Percentiles rank a stretch among this genome's conserved stretches.
These are phyloP conservation scores for Climacium dendroides DNA, from an alignment of 225 moss, liverwort and hornwort genomes.

Conservation along the genomic window DNA sequence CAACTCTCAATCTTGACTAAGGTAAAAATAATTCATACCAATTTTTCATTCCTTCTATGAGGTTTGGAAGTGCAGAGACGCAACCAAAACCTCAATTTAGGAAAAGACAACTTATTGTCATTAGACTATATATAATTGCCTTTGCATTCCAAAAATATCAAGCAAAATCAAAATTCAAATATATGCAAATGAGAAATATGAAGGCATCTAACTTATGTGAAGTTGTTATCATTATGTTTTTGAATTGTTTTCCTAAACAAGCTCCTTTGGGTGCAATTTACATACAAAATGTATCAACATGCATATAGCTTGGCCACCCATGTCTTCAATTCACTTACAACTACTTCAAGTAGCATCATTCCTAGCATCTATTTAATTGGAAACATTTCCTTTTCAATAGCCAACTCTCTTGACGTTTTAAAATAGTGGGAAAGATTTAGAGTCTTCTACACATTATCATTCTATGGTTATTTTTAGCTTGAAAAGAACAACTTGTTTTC, in stretches of 20 bases:
- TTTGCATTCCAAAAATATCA: not conserved
- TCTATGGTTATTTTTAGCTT: not conserved
- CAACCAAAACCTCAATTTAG: not conserved
- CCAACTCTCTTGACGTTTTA: rapidly evolving
- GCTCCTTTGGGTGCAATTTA: not conserved
- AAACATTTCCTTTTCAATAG: not conserved
- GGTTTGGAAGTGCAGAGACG: rapidly evolving
- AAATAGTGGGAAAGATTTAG: not conserved
- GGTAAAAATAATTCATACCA: not conserved
- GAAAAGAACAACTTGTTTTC: not conserved
- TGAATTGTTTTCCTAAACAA: rapidly evolving
- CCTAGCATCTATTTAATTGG: not conserved
- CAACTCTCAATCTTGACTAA: rapidly evolving
- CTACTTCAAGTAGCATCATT: rapidly evolving
- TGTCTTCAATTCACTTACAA: not conserved
- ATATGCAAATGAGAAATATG: not conserved
- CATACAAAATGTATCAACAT: rapidly evolving
- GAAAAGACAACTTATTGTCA: not conserved
- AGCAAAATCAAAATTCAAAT: not conserved
- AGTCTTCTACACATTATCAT: not conserved
- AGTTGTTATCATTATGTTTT: not conserved
- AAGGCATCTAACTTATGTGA: not conserved
- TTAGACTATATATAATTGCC: not conserved
- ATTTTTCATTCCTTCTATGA: rapidly evolving
- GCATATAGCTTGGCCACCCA: rapidly evolving